phyloP scores from a whole-genome alignment of 345 rosid genomes.

The Microthlaspi erraticum region DNA sequence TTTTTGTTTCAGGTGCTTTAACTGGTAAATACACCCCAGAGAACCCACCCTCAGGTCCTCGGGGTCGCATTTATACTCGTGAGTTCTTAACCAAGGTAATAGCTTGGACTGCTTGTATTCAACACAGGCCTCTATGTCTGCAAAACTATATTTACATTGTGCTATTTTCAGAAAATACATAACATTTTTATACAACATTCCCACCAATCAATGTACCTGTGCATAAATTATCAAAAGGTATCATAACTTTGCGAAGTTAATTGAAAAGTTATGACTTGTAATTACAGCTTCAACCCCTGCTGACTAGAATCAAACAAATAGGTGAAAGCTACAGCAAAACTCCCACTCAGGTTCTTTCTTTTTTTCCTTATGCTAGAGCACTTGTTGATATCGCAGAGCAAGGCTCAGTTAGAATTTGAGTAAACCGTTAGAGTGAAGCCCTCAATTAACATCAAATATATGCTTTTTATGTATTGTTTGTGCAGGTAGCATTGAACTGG shows the following conservation, averaged over 20 bases:
- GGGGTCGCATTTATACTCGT: conserved; percentile 75
- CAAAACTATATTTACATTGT: conserved; percentile 1
- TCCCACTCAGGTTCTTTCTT: conserved; percentile 69
- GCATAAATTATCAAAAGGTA: neutral
- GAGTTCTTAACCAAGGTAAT: conserved; percentile 71
- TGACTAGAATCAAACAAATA: conserved; percentile 67
- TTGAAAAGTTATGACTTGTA: conserved; percentile 38
- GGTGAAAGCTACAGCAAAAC: conserved; percentile 74
- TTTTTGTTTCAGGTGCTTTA: conserved; percentile 64
- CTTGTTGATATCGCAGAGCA: neutral
- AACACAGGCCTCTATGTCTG: neutral
- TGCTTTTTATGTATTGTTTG: conserved; percentile 6
- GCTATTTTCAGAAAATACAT: too few relatives aligned
- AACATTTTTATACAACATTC: too few relatives aligned
- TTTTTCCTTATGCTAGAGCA: conserved; percentile 18
- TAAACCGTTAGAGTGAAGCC: conserved; percentile 7
- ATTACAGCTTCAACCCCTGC: conserved; percentile 82
- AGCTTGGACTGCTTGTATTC: conserved; percentile 16
- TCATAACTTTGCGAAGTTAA: neutral
- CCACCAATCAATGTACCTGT: too few relatives aligned
- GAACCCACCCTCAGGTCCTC: conserved; percentile 88
- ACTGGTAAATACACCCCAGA: conserved; percentile 95
- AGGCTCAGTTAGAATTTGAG: conserved; percentile 7
- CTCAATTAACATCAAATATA: conserved; percentile 12
- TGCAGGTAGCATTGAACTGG: conserved; percentile 90